Conservation (phyloP, 2,329 filamentous ascomycete genomes). For the Pseudonectria foliicola region DNA sequence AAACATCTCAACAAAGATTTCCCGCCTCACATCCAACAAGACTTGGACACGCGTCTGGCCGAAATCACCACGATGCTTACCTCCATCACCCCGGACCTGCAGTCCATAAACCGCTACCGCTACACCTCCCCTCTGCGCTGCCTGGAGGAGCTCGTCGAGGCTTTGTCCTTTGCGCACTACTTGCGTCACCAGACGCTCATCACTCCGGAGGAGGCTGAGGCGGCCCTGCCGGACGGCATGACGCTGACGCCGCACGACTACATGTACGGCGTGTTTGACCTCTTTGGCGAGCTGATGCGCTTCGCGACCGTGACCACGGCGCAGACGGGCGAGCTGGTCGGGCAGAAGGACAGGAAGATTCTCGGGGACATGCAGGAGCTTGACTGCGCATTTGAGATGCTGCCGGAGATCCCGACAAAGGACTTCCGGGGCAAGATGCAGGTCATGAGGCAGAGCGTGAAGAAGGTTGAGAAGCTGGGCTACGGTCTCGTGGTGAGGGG, state of each 20-base stretch:
- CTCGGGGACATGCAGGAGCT: conserved; percentile 75
- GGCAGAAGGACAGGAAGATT: conserved; percentile 47
- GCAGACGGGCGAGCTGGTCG: conserved; percentile 53
- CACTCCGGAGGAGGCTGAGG: conserved; percentile 52
- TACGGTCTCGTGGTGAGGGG: conserved; percentile 86
- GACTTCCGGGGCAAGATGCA: conserved; percentile 71
- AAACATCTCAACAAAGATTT: conserved; percentile 56
- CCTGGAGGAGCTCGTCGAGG: conserved; percentile 92
- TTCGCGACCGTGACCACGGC: conserved; percentile 88
- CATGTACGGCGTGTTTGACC: conserved; percentile 82
- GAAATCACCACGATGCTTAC: conserved; percentile 66
- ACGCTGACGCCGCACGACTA: conserved; percentile 76
- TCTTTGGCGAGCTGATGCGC: conserved; percentile 94
- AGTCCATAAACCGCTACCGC: conserved; percentile 72
- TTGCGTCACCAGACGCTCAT: conserved; percentile 71
- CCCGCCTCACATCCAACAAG: conserved; percentile 61
- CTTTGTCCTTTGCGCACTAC: conserved; percentile 83
- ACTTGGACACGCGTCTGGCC: conserved; percentile 60
- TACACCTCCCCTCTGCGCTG: conserved; percentile 77
- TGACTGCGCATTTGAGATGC: conserved; percentile 66
- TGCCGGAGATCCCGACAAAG: conserved; percentile 52
- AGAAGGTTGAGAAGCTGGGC: conserved; percentile 85
- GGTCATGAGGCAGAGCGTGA: conserved; percentile 80
- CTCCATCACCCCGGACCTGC: conserved; percentile 63
- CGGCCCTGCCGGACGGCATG: conserved; percentile 45